A percentile compares a stretch with the other conserved stretches of the same genome.
Conservation (phyloP, 2,329 filamentous ascomycete species). For the Delphinella strobiligena region DNA sequence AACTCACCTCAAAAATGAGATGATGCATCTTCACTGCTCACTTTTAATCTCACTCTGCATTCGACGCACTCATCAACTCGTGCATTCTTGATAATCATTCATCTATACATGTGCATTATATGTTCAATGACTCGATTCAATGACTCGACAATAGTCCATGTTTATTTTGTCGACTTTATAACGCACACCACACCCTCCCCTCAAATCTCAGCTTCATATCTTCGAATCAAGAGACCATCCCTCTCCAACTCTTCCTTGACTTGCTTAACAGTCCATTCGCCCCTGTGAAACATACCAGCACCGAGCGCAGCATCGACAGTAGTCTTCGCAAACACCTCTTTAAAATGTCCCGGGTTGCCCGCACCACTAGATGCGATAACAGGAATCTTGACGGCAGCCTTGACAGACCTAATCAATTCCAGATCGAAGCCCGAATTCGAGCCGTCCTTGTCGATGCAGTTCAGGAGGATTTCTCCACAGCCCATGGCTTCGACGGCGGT, state of each 20-base stretch:
- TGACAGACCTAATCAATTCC: constrained; percentile 81
- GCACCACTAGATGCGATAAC: constrained; percentile 93
- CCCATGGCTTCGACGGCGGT: constrained; percentile 93
- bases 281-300: constrained; percentile 94
- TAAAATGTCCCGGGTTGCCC: constrained; percentile 76
- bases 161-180: no score
- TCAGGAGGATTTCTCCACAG: constrained; percentile 83
- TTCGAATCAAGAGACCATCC: constrained; percentile 65
- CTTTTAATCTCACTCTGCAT: no score
- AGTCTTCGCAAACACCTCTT: constrained; percentile 79
- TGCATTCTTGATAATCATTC: no score
- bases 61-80: no score
- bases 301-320: constrained; percentile 84
- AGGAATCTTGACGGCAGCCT: constrained; percentile 74
- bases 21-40: no score
- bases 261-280: constrained; percentile 86
- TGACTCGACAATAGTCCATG: no score
- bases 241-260: constrained; percentile 73
- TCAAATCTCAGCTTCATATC: constrained; percentile 60
- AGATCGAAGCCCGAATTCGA: constrained; percentile 91
- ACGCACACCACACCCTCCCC: no score
- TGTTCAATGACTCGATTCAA: no score
- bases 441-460: constrained; percentile 95
- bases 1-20: no score
- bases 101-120: no score